These are phyloP conservation scores for Metschnikowia santaceciliae DNA, from an alignment of 805 yeast species.

Conservation along the genomic window DNA sequence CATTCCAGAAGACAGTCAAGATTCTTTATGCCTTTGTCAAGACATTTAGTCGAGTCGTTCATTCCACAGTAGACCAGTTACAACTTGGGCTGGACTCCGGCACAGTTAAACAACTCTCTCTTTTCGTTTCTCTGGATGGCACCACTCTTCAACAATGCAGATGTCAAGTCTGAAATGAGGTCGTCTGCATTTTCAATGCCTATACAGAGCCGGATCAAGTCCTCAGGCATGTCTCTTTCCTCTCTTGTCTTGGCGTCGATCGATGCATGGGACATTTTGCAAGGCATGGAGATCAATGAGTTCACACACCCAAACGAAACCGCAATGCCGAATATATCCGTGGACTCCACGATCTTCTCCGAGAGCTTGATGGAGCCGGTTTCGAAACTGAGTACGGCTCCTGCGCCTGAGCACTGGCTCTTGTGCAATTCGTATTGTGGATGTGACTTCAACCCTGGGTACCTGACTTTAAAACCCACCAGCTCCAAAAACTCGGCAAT, in stretches of 20 bases:
- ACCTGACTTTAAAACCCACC: constrained; percentile 73
- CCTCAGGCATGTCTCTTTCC: constrained; percentile 90
- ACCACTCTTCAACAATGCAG: constrained; percentile 66
- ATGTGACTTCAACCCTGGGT: constrained; percentile 78
- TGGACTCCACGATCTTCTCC: constrained; percentile 69
- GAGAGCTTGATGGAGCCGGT: constrained; percentile 69
- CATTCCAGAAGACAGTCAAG: neutral
- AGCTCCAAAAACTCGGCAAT: constrained; percentile 70
- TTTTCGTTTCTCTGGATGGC: constrained; percentile 41
- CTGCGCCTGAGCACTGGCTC: constrained; percentile 76
- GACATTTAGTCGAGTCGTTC: too few relatives aligned
- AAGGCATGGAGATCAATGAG: constrained; percentile 88
- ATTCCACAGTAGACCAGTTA: constrained; percentile 5
- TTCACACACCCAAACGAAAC: constrained; percentile 95
- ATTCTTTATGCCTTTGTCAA: neutral
- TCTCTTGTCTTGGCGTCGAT: constrained; percentile 83
- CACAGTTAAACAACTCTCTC: constrained; percentile 40
- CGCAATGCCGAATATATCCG: constrained; percentile 79
- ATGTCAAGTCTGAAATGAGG: constrained; percentile 72
- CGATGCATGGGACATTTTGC: constrained; percentile 96
- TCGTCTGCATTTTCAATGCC: constrained; percentile 87
- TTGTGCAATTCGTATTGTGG: constrained; percentile 79
- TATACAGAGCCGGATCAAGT: constrained; percentile 81
- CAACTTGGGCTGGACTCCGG: constrained; percentile 28
- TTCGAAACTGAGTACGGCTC: constrained; percentile 85